Conservation (phyloP, 257 asterid genomes). For the Marsdenia floribunda region DNA sequence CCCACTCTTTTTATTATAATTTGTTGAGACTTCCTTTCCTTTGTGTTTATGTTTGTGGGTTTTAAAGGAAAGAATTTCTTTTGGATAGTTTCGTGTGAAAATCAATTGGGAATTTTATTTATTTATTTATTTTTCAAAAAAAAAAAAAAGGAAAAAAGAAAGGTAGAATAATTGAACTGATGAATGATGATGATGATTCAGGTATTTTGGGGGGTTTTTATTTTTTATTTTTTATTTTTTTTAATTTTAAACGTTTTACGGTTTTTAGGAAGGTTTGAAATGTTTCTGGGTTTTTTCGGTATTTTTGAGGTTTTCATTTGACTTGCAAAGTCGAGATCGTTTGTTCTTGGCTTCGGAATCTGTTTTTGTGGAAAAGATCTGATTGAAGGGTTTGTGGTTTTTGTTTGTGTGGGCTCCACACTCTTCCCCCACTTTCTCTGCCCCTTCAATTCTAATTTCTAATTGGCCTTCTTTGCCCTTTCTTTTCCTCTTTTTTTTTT, state of each 20-base stretch:
- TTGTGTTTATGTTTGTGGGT: slow-evolving; percentile 1
- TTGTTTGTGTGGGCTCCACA: slow-evolving; percentile 27
- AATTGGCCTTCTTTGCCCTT: background rate
- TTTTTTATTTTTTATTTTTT: background rate
- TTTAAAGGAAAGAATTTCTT: background rate
- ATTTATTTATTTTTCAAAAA: background rate
- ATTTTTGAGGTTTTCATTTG: slow-evolving; percentile 9
- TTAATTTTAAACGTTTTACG: background rate
- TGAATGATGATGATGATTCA: slow-evolving; percentile 6
- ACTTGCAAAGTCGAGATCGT: slow-evolving; percentile 6
- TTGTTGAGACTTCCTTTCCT: background rate
- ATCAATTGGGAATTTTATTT: background rate
- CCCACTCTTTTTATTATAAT: background rate
- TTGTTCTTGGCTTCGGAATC: slow-evolving; percentile 19
- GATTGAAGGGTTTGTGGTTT: slow-evolving; percentile 19
- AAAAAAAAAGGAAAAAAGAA: too few relatives aligned
- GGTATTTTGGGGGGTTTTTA: slow-evolving; percentile 8
- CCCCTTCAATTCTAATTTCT: background rate
- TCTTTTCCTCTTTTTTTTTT: too few relatives aligned
- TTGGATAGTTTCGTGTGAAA: background rate
- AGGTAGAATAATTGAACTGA: background rate
- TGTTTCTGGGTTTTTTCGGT: slow-evolving; percentile 31
- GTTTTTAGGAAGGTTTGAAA: background rate
- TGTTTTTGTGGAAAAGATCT: slow-evolving; percentile 22
- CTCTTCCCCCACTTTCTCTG: background rate